Conservation (phyloP, 352 stramenopile species). For the Pythium apleroticum region DNA sequence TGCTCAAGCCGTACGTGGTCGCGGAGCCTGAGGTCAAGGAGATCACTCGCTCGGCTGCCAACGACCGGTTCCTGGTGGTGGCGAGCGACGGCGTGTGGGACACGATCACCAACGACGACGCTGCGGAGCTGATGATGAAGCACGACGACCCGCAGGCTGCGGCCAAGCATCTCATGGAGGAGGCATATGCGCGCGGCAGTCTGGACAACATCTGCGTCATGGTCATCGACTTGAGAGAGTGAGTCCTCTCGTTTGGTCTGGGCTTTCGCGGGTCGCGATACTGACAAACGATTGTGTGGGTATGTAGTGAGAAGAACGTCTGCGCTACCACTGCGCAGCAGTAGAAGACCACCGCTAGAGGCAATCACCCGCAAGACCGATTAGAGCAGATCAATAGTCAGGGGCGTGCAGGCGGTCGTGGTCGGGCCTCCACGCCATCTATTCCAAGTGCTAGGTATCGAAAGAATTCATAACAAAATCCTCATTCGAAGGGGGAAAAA, state of each 20-base stretch:
- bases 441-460: slow-evolving; percentile 8
- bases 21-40: slow-evolving; percentile 88
- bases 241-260: slow-evolving; percentile 12
- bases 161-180: slow-evolving; percentile 81
- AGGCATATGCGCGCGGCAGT: slow-evolving; percentile 81
- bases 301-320: slow-evolving; percentile 48
- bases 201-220: slow-evolving; percentile 92
- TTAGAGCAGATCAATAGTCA: slow-evolving; percentile 4
- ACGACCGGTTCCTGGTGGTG: slow-evolving; percentile 85
- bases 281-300: slow-evolving; percentile 6
- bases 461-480: slow-evolving; percentile 3
- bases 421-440: neutral
- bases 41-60: slow-evolving; percentile 42
- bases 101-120: slow-evolving; percentile 88
- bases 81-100: slow-evolving; percentile 93
- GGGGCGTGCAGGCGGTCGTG: neutral
- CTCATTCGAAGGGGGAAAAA: slow-evolving; percentile 6
- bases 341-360: slow-evolving; percentile 10
- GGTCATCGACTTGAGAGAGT: slow-evolving; percentile 87
- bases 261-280: neutral
- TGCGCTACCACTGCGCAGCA: slow-evolving; percentile 29
- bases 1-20: slow-evolving; percentile 92
- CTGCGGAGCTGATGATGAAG: slow-evolving; percentile 66
- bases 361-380: neutral
- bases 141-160: slow-evolving; percentile 68